Evolutionary conservation across 2,329 filamentous ascomycete species (phyloP), one percentile per base, ranked within the genome.

Genomic region (Parastagonospora nodorum): DNA sequence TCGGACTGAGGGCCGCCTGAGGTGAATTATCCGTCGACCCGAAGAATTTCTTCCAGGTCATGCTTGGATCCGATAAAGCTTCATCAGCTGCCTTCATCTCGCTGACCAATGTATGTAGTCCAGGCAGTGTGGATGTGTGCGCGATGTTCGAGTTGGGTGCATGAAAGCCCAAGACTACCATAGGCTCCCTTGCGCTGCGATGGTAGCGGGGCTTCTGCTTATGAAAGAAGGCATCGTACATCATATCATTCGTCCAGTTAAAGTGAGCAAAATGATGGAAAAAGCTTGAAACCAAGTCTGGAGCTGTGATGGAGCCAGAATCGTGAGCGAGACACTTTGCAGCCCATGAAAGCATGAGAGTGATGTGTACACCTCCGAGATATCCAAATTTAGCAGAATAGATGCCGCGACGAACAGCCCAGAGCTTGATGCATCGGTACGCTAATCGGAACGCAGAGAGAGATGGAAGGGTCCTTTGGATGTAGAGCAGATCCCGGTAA

Each of bases 371-470:
- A 3, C 85, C 86, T 5, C 84, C 81, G 0, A 89, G 75, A 52
- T 84, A 86, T 0, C 87, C 87, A 58, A 88, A 88, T 41, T 80
- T 83, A 1, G 84, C 80, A 0, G 84, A 80, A 66, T 88, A 89
- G 12, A 89, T 76, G 1, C 87, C 87, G 6, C 83, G 79, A 9
- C 78, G 73, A 47, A 78, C 78, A 1, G 86, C 84, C 86, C 86
- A 89, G 1, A 79, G 74, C 61, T 82, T 85, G 63, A 89, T 78
- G 48, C 81, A 76, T 1, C 83, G 78, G 60, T 87, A 82, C 0
- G 84, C 84, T 7, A 80, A 60, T 6, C 81, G 79, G 64, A 88
- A 89, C 8, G 79, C 74, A 1, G 78, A 72, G 39, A 84, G 74
- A 39, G 87, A 82, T 0, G 86, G 85, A 9, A 88, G 74, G 0